These are phyloP conservation scores for Candida sithepensis DNA, from an alignment of 805 yeast species.

Conservation along the genomic window DNA sequence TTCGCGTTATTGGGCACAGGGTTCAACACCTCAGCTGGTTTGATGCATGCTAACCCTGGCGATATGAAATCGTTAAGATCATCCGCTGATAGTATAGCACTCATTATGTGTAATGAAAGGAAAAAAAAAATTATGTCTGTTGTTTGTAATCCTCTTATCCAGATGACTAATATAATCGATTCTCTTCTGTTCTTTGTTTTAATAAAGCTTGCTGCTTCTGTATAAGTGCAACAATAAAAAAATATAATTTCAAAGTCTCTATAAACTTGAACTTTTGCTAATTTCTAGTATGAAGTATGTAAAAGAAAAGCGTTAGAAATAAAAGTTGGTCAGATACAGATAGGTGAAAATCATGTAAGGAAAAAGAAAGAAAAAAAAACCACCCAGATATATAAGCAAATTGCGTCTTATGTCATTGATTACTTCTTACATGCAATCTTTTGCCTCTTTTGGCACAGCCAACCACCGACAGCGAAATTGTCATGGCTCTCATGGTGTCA, in stretches of 20 bases:
- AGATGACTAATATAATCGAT: too few relatives aligned
- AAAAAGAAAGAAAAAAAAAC: neutral
- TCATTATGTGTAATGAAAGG: conserved; percentile 58
- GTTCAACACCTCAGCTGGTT: conserved; percentile 60
- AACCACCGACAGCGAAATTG: neutral
- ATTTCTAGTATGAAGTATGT: too few relatives aligned
- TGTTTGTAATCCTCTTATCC: neutral
- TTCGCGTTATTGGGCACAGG: conserved; percentile 15
- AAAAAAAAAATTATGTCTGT: too few relatives aligned
- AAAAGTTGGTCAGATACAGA: too few relatives aligned
- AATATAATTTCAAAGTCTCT: too few relatives aligned
- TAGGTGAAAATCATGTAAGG: too few relatives aligned
- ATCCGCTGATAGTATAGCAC: conserved; percentile 82
- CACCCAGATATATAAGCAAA: neutral
- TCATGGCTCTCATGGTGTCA: neutral
- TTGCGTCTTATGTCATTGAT: neutral
- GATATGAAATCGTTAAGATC: conserved; percentile 92
- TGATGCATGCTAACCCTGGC: conserved; percentile 93
- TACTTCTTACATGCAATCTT: neutral
- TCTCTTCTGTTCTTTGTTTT: too few relatives aligned
- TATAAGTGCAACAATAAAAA: too few relatives aligned
- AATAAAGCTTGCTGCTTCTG: too few relatives aligned
- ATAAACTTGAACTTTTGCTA: too few relatives aligned
- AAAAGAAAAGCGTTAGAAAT: too few relatives aligned
- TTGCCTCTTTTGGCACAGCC: neutral